Evolutionary conservation across 2,329 filamentous ascomycete genomes (phyloP).

Genomic region (Sarocladiaceae sp.): DNA sequence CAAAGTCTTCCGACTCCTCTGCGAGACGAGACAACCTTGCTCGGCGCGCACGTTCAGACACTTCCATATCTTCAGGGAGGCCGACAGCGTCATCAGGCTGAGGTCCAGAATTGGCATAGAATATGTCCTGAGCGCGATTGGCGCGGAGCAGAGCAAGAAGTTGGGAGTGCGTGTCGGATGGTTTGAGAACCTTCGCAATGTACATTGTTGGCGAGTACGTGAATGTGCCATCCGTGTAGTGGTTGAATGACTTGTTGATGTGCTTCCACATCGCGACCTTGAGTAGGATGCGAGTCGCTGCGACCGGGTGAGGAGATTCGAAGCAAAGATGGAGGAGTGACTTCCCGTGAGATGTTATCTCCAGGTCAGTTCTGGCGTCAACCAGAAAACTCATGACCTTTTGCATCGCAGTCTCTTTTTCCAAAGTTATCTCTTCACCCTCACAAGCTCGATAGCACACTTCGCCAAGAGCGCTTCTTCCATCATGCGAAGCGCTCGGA

Average conservation of each 20-base stretch:
- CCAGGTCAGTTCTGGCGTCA: constrained; percentile 51
- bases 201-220: constrained; percentile 66
- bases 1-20: constrained; percentile 46
- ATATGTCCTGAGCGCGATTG: constrained; percentile 50
- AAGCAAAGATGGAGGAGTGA: constrained; percentile 57
- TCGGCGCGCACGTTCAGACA: constrained; percentile 46
- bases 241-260: constrained; percentile 56
- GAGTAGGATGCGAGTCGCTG: constrained; percentile 53
- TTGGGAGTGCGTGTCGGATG: constrained; percentile 32
- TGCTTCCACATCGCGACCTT: constrained; percentile 62
- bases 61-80: constrained; percentile 45
- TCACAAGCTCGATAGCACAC: constrained; percentile 54
- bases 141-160: constrained; percentile 45
- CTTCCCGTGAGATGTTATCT: constrained; percentile 52
- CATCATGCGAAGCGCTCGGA: constrained; percentile 57
- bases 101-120: constrained; percentile 47
- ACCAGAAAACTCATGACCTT: constrained; percentile 54
- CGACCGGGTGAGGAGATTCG: constrained; percentile 49
- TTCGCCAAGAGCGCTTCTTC: constrained; percentile 60
- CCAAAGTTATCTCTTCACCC: constrained; percentile 36
- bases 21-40: constrained; percentile 40
- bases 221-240: constrained; percentile 46
- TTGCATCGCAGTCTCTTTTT: constrained; percentile 50
- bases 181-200: constrained; percentile 40
- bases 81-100: constrained; percentile 51